Evolutionary conservation across 148 eudicot species (phyloP).

Genomic region (Pharnaceum exiguum): DNA sequence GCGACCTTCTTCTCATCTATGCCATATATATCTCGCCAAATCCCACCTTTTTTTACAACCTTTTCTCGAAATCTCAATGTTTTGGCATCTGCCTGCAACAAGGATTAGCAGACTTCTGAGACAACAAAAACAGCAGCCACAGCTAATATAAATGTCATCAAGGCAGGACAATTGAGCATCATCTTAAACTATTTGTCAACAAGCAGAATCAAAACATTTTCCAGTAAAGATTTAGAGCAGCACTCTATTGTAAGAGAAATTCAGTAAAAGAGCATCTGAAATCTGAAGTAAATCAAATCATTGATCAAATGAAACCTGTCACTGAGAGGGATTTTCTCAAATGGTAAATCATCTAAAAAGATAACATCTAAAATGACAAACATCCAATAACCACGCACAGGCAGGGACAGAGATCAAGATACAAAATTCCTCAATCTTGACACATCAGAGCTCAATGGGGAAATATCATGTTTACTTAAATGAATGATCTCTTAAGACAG

Average conservation of each 20-base stretch:
- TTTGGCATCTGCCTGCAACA: slow-evolving; percentile 93
- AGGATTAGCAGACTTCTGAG: slow-evolving; percentile 11
- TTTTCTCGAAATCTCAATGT: slow-evolving; percentile 84
- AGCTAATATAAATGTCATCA: not conserved
- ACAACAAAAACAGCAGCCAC: not conserved
- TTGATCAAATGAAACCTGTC: not conserved
- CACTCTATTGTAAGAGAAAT: too few relatives aligned
- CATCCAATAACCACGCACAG: not conserved
- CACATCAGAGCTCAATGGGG: too few relatives aligned
- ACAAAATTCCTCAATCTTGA: too few relatives aligned
- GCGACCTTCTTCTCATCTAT: slow-evolving; percentile 97
- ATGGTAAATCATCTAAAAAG: not conserved
- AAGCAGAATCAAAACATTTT: too few relatives aligned
- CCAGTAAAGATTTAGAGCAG: too few relatives aligned
- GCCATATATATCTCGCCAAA: slow-evolving; percentile 96
- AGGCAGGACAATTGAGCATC: not conserved
- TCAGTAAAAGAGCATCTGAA: slow-evolving; percentile 1
- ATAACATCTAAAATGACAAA: not conserved
- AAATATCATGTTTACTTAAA: too few relatives aligned
- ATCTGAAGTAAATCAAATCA: too few relatives aligned
- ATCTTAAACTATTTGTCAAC: not conserved
- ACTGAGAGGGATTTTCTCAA: not conserved
- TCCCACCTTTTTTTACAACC: slow-evolving; percentile 80
- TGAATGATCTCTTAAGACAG: too few relatives aligned
- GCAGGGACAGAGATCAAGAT: too few relatives aligned